phyloP scores from a whole-genome alignment of 2,329 filamentous ascomycete genomes.

The Bisporella sp. region DNA sequence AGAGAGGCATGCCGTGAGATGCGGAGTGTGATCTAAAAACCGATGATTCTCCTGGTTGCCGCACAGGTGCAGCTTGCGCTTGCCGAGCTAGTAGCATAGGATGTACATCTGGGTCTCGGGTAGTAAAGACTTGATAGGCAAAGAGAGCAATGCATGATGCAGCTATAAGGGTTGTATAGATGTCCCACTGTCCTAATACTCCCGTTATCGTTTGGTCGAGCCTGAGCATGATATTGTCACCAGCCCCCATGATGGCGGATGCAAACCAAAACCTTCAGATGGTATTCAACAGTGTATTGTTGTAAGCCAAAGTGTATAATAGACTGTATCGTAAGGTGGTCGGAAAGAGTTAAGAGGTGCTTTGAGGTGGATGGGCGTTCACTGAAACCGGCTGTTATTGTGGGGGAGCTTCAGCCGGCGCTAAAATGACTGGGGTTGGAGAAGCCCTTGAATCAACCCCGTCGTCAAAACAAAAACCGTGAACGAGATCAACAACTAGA shows the following conservation, averaged over 20 bases:
- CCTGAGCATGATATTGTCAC: constrained; percentile 51
- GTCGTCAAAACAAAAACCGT: constrained; percentile 1
- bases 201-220: constrained; percentile 66
- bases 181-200: constrained; percentile 74
- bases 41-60: constrained; percentile 79
- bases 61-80: constrained; percentile 67
- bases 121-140: constrained; percentile 62
- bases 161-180: constrained; percentile 67
- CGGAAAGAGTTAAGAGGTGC: too few species aligned
- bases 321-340: too few species aligned
- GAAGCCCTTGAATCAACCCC: neutral
- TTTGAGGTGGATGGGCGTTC: neutral
- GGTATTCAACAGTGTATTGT: too few species aligned
- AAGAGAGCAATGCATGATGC: constrained; percentile 60
- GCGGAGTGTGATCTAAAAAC: constrained; percentile 78
- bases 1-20: constrained; percentile 78
- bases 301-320: too few species aligned
- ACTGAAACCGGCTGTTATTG: neutral
- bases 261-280: too few species aligned
- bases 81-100: constrained; percentile 86
- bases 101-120: constrained; percentile 81
- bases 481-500: neutral
- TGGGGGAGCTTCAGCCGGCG: neutral
- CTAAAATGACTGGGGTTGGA: neutral
- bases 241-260: constrained; percentile 18